Conservation (phyloP, 306 rosid species). For the Glycine latifolia region DNA sequence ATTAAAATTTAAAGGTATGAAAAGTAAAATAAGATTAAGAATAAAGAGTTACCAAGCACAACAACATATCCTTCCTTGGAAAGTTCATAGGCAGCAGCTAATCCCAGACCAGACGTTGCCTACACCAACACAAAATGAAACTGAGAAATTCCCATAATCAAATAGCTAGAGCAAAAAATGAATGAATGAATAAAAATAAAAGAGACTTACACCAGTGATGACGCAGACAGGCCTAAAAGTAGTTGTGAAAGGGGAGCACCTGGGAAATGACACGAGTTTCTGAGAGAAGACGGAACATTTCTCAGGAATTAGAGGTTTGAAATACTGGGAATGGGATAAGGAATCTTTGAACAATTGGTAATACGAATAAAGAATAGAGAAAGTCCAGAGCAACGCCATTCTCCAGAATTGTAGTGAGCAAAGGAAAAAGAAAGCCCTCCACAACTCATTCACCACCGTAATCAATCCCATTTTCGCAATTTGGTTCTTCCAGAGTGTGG, state of each 20-base stretch:
- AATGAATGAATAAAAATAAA: too few relatives aligned
- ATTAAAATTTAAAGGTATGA: not conserved
- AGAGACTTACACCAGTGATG: constrained; percentile 75
- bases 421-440: constrained; percentile 52
- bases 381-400: constrained; percentile 75
- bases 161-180: not conserved
- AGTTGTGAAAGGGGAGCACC: constrained; percentile 49
- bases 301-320: not conserved
- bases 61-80: constrained; percentile 75
- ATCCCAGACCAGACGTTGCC: constrained; percentile 98
- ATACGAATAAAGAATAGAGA: constrained; percentile 56
- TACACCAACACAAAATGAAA: constrained; percentile 38
- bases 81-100: constrained; percentile 75
- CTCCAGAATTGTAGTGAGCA: constrained; percentile 68
- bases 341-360: constrained; percentile 50
- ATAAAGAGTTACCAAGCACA: constrained; percentile 64
- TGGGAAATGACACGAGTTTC: constrained; percentile 43
- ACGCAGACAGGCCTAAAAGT: constrained; percentile 68
- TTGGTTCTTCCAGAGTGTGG: not conserved
- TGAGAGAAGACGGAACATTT: constrained; percentile 21
- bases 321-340: not conserved
- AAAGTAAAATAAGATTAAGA: constrained; percentile 14
- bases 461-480: constrained; percentile 24
- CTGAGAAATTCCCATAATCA: not conserved
- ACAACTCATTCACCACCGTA: constrained; percentile 49